Evolutionary conservation across 352 stramenopile species (phyloP).

Genomic region (Pythium oligandrum): DNA sequence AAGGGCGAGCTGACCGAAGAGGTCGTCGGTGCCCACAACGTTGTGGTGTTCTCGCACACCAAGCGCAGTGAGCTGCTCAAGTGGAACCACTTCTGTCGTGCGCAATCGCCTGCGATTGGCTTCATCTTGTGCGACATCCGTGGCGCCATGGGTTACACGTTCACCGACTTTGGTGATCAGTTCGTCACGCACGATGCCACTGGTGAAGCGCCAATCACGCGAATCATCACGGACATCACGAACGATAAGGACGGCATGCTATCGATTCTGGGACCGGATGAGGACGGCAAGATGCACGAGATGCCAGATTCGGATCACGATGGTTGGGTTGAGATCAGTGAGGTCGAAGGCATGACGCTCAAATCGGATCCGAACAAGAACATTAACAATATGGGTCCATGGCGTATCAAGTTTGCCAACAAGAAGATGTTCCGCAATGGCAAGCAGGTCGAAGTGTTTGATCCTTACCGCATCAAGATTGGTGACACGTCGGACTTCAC

Average conservation of each 20-base stretch:
- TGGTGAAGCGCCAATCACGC: slow-evolving; percentile 77
- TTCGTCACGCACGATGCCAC: slow-evolving; percentile 79
- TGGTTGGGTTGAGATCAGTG: slow-evolving; percentile 82
- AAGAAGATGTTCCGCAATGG: slow-evolving; percentile 85
- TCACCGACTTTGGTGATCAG: slow-evolving; percentile 77
- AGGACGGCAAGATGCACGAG: slow-evolving; percentile 87
- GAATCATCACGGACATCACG: slow-evolving; percentile 85
- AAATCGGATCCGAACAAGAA: slow-evolving; percentile 53
- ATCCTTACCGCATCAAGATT: slow-evolving; percentile 79
- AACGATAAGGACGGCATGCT: slow-evolving; percentile 76
- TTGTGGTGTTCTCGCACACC: slow-evolving; percentile 87
- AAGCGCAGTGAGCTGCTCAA: slow-evolving; percentile 67
- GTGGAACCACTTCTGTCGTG: slow-evolving; percentile 88
- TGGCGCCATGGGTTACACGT: slow-evolving; percentile 69
- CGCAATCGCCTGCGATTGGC: slow-evolving; percentile 67
- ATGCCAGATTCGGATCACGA: slow-evolving; percentile 84
- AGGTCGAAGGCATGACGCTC: slow-evolving; percentile 73
- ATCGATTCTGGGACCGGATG: slow-evolving; percentile 69
- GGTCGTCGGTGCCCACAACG: slow-evolving; percentile 67
- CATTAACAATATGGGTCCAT: slow-evolving; percentile 72
- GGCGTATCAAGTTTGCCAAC: slow-evolving; percentile 77
- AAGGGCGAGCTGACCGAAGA: slow-evolving; percentile 56
- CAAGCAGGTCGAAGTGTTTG: slow-evolving; percentile 83
- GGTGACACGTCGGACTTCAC: slow-evolving; percentile 80
- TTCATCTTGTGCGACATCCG: slow-evolving; percentile 82